phyloP scores from a whole-genome alignment of 1,284 basidiomycete species.

The Bondarzewia mesenterica region DNA sequence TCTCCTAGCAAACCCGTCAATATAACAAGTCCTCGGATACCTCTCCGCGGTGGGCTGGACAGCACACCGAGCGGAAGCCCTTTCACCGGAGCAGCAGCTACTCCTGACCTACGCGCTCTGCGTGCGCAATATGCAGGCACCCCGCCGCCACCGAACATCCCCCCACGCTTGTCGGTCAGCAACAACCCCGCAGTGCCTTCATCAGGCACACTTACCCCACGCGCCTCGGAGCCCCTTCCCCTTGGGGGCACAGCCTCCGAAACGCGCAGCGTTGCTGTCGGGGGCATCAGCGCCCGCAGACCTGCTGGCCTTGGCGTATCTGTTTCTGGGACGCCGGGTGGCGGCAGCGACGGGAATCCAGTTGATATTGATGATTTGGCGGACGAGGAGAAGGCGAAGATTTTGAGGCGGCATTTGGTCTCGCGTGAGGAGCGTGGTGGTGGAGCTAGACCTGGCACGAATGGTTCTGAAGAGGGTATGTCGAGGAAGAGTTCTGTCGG shows the following conservation, averaged over 20 bases:
- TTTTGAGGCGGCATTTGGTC: constrained; percentile 76
- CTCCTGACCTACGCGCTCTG: not conserved
- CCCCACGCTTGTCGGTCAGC: not conserved
- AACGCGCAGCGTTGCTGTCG: too few species aligned
- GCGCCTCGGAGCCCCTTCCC: not conserved
- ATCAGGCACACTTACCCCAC: not conserved
- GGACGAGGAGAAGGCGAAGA: constrained; percentile 78
- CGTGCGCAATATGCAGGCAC: not conserved
- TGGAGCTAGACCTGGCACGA: too few species aligned
- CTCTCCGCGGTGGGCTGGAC: not conserved
- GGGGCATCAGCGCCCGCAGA: constrained; percentile 24
- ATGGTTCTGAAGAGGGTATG: constrained; percentile 20
- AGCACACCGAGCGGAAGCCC: not conserved
- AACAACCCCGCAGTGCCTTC: too few species aligned
- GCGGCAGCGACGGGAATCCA: constrained; percentile 19
- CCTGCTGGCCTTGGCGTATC: constrained; percentile 12
- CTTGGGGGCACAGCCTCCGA: constrained; percentile 10
- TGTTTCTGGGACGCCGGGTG: not conserved
- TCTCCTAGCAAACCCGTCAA: not conserved
- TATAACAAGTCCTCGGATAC: not conserved
- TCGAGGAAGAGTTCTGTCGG: constrained; percentile 27
- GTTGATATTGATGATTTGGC: constrained; percentile 47
- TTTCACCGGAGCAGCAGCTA: not conserved
- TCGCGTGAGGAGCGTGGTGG: constrained; percentile 55
- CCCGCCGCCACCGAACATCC: not conserved